These are phyloP conservation scores for Dactylonectria estremocensis DNA, from an alignment of 2,329 filamentous ascomycete species.

Conservation along the genomic window DNA sequence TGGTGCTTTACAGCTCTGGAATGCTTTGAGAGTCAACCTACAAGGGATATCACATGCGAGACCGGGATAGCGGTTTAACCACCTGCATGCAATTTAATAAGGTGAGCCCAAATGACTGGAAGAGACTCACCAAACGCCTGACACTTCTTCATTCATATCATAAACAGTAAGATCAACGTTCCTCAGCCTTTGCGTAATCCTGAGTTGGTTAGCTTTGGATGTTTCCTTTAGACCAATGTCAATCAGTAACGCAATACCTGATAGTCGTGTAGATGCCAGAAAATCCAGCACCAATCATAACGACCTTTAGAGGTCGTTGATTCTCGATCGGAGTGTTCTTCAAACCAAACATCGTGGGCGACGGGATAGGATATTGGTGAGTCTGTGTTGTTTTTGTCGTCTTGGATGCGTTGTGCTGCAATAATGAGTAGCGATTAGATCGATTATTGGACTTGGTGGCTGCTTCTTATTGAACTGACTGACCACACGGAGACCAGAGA, in stretches of 20 bases:
- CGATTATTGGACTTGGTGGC: too few species aligned
- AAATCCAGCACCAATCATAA: slow-evolving; percentile 31
- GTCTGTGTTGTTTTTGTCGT: too few species aligned
- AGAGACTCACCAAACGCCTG: slow-evolving; percentile 26
- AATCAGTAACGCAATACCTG: slow-evolving; percentile 4
- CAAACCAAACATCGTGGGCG: too few species aligned
- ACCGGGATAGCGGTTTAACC: slow-evolving; percentile 31
- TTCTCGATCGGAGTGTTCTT: slow-evolving; percentile 31
- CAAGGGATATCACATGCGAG: slow-evolving; percentile 34
- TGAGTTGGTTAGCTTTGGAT: background rate
- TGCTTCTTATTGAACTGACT: too few species aligned
- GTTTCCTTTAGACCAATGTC: too few species aligned
- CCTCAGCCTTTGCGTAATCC: slow-evolving; percentile 22
- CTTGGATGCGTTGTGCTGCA: too few species aligned
- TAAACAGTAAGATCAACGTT: slow-evolving; percentile 30
- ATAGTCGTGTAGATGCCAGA: slow-evolving; percentile 32
- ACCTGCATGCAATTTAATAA: slow-evolving; percentile 17
- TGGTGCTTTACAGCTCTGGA: too few species aligned
- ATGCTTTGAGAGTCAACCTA: background rate
- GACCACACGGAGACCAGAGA: too few species aligned
- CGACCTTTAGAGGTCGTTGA: slow-evolving; percentile 23
- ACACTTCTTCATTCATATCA: slow-evolving; percentile 21
- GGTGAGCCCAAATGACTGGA: too few species aligned
- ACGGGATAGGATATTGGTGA: too few species aligned
- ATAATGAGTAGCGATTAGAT: too few species aligned